Percentiles rank a stretch among this genome's conserved stretches.
Evolutionary conservation across 345 rosid genomes (phyloP).

Genomic region (Syzygium aqueum): DNA sequence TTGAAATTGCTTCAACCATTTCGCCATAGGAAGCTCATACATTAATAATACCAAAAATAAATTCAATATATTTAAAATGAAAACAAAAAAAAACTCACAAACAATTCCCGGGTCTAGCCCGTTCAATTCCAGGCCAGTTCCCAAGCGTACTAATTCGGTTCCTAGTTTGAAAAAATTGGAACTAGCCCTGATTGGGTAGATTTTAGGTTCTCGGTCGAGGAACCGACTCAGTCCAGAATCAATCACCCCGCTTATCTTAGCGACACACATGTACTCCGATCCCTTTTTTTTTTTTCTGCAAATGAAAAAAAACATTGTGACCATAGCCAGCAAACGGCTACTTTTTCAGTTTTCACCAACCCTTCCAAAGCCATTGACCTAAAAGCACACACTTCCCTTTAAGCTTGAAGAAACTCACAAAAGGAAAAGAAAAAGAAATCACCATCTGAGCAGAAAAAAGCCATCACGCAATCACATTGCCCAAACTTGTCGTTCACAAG

Average conservation of each 20-base stretch:
- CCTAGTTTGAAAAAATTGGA: background rate
- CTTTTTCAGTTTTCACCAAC: background rate
- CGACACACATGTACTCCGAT: background rate
- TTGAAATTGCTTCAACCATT: background rate
- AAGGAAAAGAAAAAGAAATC: background rate
- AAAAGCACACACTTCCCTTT: background rate
- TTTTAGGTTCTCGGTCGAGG: background rate
- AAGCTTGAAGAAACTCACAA: background rate
- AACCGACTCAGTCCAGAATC: rapidly evolving
- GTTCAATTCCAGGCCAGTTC: rapidly evolving
- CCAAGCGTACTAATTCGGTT: rapidly evolving
- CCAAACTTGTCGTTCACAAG: background rate
- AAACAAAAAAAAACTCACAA: background rate
- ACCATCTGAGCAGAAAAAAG: background rate
- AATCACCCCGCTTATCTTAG: background rate
- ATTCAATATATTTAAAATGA: background rate
- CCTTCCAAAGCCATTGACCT: background rate
- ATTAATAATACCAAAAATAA: background rate
- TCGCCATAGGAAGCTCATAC: background rate
- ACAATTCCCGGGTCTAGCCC: background rate
- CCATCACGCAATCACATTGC: background rate
- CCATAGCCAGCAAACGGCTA: background rate
- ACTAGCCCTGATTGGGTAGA: background rate
- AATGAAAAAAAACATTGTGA: background rate
- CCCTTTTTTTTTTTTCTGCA: background rate